Evolutionary conservation across 352 stramenopile species (phyloP).

Genomic region (Phytophthora pistaciae): DNA sequence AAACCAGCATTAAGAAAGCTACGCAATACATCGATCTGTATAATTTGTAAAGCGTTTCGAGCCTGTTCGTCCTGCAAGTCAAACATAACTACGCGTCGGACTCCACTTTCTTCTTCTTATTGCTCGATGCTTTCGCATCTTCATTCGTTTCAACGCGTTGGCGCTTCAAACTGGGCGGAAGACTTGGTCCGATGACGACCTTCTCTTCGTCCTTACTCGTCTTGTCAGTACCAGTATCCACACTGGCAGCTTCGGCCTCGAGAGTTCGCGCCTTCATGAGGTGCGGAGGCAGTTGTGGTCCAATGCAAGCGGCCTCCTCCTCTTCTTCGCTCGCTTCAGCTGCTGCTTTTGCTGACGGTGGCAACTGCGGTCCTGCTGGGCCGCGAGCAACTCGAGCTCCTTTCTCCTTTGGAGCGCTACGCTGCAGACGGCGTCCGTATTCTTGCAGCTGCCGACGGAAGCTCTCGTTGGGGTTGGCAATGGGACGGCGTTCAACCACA

Average conservation of each 20-base stretch:
- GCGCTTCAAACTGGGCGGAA: constrained; percentile 42
- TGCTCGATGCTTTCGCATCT: constrained; percentile 15
- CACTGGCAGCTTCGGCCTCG: not conserved
- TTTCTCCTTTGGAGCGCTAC: constrained; percentile 35
- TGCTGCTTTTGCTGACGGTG: constrained; percentile 2
- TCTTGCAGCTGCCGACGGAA: constrained; percentile 73
- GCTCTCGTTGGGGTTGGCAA: constrained; percentile 81
- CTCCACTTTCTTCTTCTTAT: constrained; percentile 31
- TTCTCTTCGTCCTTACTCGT: constrained; percentile 7
- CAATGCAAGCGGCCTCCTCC: constrained; percentile 46
- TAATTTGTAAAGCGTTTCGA: constrained; percentile 23
- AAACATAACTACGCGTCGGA: constrained; percentile 5
- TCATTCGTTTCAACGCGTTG: constrained; percentile 5
- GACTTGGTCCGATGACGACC: constrained; percentile 33
- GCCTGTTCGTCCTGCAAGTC: not conserved
- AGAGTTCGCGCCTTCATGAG: constrained; percentile 21
- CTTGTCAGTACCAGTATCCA: not conserved
- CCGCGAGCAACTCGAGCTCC: constrained; percentile 32
- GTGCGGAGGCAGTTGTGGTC: constrained; percentile 67
- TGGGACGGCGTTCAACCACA: constrained; percentile 56
- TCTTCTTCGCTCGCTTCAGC: not conserved
- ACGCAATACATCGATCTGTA: constrained; percentile 39
- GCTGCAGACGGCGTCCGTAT: constrained; percentile 58
- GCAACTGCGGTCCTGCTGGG: constrained; percentile 35
- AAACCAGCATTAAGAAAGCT: constrained; percentile 34